Base-by-base conservation (phyloP, 2,329 filamentous ascomycete species). In the Fusarium illudens region DNA sequence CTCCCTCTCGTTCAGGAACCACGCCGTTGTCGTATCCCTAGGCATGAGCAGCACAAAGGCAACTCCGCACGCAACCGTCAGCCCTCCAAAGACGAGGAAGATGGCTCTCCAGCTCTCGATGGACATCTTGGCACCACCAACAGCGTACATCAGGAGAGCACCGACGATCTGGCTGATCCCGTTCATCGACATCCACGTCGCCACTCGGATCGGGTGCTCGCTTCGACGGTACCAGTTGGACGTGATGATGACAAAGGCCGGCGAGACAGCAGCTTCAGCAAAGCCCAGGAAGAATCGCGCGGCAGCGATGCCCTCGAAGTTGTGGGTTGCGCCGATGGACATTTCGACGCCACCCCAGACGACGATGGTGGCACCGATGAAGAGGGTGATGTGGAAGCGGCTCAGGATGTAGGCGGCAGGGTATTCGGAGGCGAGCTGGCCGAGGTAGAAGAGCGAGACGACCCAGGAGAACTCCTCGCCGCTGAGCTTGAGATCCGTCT, bases 201-300 rank as follows among this genome's bases (percentile, higher is more conserved):
- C 74, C 1, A 72, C 66, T 34, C 77, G 73, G 20, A 75, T 64
- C 8, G 75, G 69, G 27, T 78, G 75, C 48, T 78, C 76, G 19
- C 65, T 62, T 8, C 63, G 65, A 8, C 67, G 70, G 54, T 77
- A 78, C 75, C 73, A 78, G 36, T 71, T 73, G 13, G 71, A 73
- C 3, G 75, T 78, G 42, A 78, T 72, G 42, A 75, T 73, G 30
- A 78, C 67, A 54, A 78, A 78, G 17, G 75, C 75, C 2, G 76
- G 76, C 2, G 75, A 76, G 1, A 78, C 75, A 6, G 73, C 71
- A 10, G 70, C 75, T 34, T 78, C 76, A 19, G 67, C 53, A 32
- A 77, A 70, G 3, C 76, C 76, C 3, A 77, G 73, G n/a, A 77
- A 64, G 62, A 76, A 77, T 6, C 76, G 60, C 4, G 66, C 64